These are phyloP conservation scores for Babesia bigemina DNA, from an alignment of 169 alveolate species.

Conservation along the genomic window DNA sequence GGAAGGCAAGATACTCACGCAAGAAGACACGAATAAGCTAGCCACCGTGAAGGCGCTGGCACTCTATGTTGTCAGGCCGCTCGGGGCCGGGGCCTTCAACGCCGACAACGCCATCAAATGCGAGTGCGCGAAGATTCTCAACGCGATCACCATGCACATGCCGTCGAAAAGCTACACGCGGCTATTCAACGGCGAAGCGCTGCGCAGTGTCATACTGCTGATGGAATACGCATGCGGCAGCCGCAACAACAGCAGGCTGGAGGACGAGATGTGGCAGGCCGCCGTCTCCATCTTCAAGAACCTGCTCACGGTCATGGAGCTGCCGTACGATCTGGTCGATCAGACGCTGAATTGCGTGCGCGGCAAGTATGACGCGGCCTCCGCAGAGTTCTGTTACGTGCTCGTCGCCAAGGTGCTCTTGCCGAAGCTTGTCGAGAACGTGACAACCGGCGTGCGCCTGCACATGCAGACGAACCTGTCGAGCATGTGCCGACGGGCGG, in stretches of 20 bases:
- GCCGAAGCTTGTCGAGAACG: constrained; percentile 8
- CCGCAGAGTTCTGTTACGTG: constrained; percentile 48
- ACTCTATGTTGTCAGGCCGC: constrained; percentile 16
- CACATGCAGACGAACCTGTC: not conserved
- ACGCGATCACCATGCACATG: constrained; percentile 27
- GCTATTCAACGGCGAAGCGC: constrained; percentile 10
- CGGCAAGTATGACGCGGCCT: constrained; percentile 19
- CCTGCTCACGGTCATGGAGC: constrained; percentile 5
- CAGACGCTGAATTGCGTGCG: constrained; percentile 5
- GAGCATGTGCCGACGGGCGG: constrained; percentile 5
- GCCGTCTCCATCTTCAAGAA: constrained; percentile 39
- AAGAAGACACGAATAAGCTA: constrained; percentile 24
- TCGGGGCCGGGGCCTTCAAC: constrained; percentile 32
- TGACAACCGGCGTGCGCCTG: not conserved
- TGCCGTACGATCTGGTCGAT: constrained; percentile 15
- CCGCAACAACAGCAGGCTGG: constrained; percentile 8
- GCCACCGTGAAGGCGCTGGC: constrained; percentile 18
- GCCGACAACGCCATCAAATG: constrained; percentile 15
- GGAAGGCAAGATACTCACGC: constrained; percentile 20
- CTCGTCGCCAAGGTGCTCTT: constrained; percentile 31
- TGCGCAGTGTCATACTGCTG: constrained; percentile 24
- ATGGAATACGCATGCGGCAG: constrained; percentile 21
- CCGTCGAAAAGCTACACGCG: constrained; percentile 16
- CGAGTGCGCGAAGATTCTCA: constrained; percentile 35
- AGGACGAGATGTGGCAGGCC: constrained; percentile 42